Conservation (phyloP, 345 rosid species). For the Clarkia xantiana region DNA sequence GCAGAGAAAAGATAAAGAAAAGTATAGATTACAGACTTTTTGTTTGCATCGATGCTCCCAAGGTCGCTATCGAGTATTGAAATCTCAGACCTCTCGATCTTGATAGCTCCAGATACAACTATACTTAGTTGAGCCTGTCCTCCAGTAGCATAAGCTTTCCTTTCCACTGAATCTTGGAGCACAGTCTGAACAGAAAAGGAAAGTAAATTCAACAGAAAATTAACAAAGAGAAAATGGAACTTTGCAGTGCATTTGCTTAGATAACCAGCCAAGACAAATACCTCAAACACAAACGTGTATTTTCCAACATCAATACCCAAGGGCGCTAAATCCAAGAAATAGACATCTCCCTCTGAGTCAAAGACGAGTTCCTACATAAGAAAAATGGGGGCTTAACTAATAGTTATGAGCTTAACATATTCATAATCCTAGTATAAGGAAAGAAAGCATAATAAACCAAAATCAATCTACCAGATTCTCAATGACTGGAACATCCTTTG, state of each 20-base stretch:
- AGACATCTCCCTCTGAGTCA: constrained; percentile 32
- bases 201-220: no score
- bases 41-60: constrained; percentile 60
- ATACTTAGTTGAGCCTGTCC: constrained; percentile 45
- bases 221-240: no score
- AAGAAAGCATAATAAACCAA: neutral
- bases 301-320: constrained; percentile 62
- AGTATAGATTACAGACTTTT: constrained; percentile 31
- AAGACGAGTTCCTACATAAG: constrained; percentile 59
- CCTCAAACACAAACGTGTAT: constrained; percentile 78
- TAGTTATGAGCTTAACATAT: neutral
- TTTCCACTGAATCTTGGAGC: constrained; percentile 50
- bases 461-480: constrained; percentile 44
- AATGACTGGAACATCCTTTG: constrained; percentile 39
- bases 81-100: constrained; percentile 57
- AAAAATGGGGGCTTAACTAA: constrained; percentile 1
- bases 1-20: neutral
- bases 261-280: constrained; percentile 18
- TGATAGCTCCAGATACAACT: constrained; percentile 45
- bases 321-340: constrained; percentile 41
- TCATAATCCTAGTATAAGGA: constrained; percentile 2
- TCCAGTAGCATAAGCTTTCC: constrained; percentile 44
- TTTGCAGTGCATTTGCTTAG: no score
- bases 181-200: constrained; percentile 26
- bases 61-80: constrained; percentile 79